Evolutionary conservation across 2,329 filamentous ascomycete genomes (phyloP).

Genomic region (Pseudogymnoascus sp.): DNA sequence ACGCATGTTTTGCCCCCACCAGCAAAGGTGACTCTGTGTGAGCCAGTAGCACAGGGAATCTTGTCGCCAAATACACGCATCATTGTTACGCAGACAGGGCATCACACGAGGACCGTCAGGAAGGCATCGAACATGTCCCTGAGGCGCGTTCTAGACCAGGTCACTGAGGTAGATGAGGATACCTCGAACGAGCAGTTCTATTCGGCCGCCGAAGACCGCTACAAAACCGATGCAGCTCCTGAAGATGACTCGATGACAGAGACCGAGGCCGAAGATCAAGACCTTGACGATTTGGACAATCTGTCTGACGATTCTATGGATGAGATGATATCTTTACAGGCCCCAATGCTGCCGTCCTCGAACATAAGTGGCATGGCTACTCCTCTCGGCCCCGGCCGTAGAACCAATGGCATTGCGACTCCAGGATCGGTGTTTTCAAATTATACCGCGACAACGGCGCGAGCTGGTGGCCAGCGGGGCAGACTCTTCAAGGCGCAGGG

Average conservation of each 20-base stretch:
- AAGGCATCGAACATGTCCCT: slow-evolving; percentile 37
- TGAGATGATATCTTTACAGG: slow-evolving; percentile 83
- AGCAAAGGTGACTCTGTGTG: slow-evolving; percentile 83
- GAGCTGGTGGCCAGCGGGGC: slow-evolving; percentile 61
- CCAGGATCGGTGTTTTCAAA: slow-evolving; percentile 85
- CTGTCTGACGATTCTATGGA: slow-evolving; percentile 87
- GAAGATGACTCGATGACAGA: slow-evolving; percentile 50
- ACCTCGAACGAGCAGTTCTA: slow-evolving; percentile 86
- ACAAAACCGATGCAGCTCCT: slow-evolving; percentile 46
- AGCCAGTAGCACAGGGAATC: slow-evolving; percentile 84
- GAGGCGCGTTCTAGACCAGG: slow-evolving; percentile 49
- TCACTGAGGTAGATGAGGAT: slow-evolving; percentile 61
- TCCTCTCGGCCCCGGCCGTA: slow-evolving; percentile 65
- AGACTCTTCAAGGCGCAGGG: slow-evolving; percentile 80
- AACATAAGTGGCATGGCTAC: slow-evolving; percentile 73
- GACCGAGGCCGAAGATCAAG: slow-evolving; percentile 52
- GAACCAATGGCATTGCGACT: slow-evolving; percentile 66
- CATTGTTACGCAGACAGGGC: slow-evolving; percentile 61
- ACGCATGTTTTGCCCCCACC: slow-evolving; percentile 78
- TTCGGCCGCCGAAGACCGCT: slow-evolving; percentile 77
- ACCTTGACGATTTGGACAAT: slow-evolving; percentile 57
- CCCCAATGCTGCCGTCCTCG: slow-evolving; percentile 68
- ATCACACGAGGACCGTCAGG: slow-evolving; percentile 43
- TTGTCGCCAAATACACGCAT: slow-evolving; percentile 72
- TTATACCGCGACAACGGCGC: slow-evolving; percentile 75